These are phyloP conservation scores for Eucalyptus cloeziana DNA, from an alignment of 345 rosid species.

Conservation along the genomic window DNA sequence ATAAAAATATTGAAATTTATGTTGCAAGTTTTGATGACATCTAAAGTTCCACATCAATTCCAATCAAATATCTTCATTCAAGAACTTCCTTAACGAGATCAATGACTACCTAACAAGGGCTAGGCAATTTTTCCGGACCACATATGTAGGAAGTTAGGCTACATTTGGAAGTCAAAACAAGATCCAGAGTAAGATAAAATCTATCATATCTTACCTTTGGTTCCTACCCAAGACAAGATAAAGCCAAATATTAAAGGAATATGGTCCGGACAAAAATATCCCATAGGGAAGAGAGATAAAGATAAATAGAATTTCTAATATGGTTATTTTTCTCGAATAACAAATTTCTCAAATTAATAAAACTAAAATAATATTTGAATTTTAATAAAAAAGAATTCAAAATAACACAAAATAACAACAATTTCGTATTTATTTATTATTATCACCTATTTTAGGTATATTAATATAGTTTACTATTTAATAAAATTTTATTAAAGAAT, in stretches of 20 bases:
- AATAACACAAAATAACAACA: too few relatives aligned
- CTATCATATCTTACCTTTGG: not conserved
- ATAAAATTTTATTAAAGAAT: too few relatives aligned
- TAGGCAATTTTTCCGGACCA: not conserved
- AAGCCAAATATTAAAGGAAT: not conserved
- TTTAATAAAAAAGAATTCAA: not conserved
- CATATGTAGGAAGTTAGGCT: not conserved
- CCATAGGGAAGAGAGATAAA: not conserved
- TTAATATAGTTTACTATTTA: too few relatives aligned
- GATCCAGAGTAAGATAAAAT: too few relatives aligned
- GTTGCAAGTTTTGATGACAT: not conserved
- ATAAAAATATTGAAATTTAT: not conserved
- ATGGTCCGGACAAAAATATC: too few relatives aligned
- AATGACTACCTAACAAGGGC: not conserved
- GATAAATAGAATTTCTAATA: too few relatives aligned
- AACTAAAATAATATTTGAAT: too few relatives aligned
- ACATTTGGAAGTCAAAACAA: not conserved
- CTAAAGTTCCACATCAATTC: not conserved
- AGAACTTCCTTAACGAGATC: not conserved
- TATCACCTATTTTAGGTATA: not conserved
- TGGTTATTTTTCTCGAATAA: too few relatives aligned
- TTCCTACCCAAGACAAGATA: not conserved
- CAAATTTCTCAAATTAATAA: too few relatives aligned
- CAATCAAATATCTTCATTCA: not conserved
- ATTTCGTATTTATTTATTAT: too few relatives aligned